Base-by-base conservation (phyloP, 495 filamentous ascomycete species). In the Neurospora sp. region DNA sequence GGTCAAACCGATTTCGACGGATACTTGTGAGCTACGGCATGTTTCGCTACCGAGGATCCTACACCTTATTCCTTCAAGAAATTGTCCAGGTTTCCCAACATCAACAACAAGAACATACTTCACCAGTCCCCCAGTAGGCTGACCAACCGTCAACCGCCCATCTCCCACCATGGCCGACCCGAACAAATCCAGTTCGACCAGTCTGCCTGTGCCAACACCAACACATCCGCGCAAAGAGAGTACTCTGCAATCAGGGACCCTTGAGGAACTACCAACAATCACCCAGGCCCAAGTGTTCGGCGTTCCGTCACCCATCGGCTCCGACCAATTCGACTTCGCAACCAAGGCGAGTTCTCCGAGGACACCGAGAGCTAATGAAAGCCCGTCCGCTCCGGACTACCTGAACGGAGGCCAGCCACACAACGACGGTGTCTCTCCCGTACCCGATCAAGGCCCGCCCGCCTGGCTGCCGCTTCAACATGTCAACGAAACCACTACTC, bases 401-500 rank as follows among this genome's bases (percentile, higher is more conserved):
- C 68, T 85, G 40, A 85, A 86, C 74, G 81, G 81, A 38, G 83
- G 80, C 3, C 61, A 75, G 37, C 79, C 82, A 7, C 82, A 85
- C 69, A 22, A 6, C 53, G 81, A 82, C 6, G 73, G 70, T 10
- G 38, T 75, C 16, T 78, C 83, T 14, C 77, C 78, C n/a, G 65
- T 71, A 27, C 35, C 75, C 72, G 70, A 68, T 31, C 38, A 27
- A 14, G 68, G 35, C 9, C 70, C 72, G 18, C 20, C 35, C 8
- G 40, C 69, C 37, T 68, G 39, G 53, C 69, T 74, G 12, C 53
- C 74, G 2, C 41, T 71, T 35, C 45, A 74, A 71, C 70, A 74
- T 61, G 45, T 68, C 71, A 72, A 77, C 18, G 20, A 20, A 5
- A 65, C 72, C 40, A 53, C 72, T 35, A 72, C 18, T 18, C 53